phyloP scores from a whole-genome alignment of 352 stramenopile genomes.

The Globisporangium irregulare region DNA sequence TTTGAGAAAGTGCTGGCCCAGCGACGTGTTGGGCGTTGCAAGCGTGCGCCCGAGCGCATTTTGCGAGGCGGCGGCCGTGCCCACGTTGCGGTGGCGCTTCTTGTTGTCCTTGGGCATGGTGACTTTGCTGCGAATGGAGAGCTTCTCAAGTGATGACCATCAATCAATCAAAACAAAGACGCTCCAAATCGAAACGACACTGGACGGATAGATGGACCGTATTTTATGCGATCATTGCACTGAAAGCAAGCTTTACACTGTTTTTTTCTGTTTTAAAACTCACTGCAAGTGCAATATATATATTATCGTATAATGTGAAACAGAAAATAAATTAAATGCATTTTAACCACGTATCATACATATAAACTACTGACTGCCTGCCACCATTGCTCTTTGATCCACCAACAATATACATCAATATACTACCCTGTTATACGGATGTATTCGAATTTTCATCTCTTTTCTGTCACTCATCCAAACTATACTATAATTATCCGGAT shows the following conservation, averaged over 20 bases:
- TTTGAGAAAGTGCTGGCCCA: conserved; percentile 99
- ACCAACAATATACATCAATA: neutral
- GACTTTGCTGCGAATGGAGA: neutral
- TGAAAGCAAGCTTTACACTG: neutral
- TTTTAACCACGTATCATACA: neutral
- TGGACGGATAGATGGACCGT: neutral
- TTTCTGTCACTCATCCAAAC: neutral
- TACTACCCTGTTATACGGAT: neutral
- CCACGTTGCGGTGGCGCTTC: conserved; percentile 74
- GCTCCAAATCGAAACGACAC: neutral
- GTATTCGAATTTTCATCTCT: too few relatives aligned
- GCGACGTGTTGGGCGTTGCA: conserved; percentile 95
- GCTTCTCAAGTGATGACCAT: conserved; percentile 8
- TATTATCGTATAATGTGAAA: neutral
- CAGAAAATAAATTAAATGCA: neutral
- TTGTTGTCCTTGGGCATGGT: conserved; percentile 89
- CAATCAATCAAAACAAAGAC: neutral
- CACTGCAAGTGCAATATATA: neutral
- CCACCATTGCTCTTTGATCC: neutral
- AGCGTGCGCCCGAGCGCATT: conserved; percentile 88
- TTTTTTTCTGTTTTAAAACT: neutral
- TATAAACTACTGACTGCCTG: neutral
- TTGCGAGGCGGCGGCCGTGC: conserved; percentile 65
- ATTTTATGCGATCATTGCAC: neutral
- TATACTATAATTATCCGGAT: neutral